Evolutionary conservation across 352 stramenopile species (phyloP), one percentile per base, ranked within the genome.

Genomic region (Sclerospora graminicola): DNA sequence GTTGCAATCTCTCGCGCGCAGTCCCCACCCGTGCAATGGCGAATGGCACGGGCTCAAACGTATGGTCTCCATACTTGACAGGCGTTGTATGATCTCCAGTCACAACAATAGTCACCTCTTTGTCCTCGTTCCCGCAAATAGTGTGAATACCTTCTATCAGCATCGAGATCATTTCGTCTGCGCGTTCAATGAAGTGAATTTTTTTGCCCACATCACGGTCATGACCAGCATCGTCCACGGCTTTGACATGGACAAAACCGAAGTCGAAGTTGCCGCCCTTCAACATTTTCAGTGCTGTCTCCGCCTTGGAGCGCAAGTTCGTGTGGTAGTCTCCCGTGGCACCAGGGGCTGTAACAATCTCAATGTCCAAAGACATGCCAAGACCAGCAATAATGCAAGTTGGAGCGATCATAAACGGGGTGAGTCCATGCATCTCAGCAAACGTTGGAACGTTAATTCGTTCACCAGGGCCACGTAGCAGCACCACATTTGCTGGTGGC

Each of bases 381-480:
- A 93, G 54, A 19, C 82, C 82, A 13, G 82, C 82, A 24, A 93
- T 93, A 56, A 93, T 93, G 44, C 82, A 93, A 11, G 82, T 93
- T 1, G 82, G 82, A 10, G 82, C 82, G 34, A 93, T 89, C 82
- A 93, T 93, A 51, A 93, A 93, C 16, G 79, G 57, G 34, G 63
- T 83, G 18, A 93, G 52, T 10, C 75, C 79, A 59, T 93, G 82
- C 51, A 85, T 77, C 6, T 89, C 66, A 26, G 80, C 57, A 36
- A 93, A 93, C 3, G 73, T 70, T n/a, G 74, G 62, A 18, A 93
- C 82, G 18, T 89, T 69, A 52, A 93, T 93, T 36, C 82, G 77
- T 47, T 93, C 82, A 14, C 82, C 82, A 8, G 82, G 82, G 5
- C 82, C 82, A 27, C 82, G 77, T 24, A 94, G 52, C 27, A 94